phyloP scores from a whole-genome alignment of 192 early-diverging fungal genomes.

The Oehlia diaphana region DNA sequence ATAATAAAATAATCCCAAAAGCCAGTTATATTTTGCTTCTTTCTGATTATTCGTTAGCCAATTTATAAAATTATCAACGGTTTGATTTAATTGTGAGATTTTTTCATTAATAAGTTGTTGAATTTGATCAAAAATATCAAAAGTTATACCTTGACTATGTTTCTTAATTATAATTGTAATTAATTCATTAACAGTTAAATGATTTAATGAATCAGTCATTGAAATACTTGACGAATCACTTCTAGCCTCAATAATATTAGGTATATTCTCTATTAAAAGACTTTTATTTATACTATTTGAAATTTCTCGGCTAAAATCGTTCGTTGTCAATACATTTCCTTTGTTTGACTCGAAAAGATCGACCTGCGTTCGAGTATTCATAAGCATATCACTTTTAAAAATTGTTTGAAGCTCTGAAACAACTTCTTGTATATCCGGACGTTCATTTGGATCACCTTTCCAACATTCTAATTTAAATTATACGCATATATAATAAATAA shows the following conservation, averaged over 20 bases:
- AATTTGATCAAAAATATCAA: not conserved
- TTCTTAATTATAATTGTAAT: not conserved
- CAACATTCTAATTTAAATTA: not conserved
- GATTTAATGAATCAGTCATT: not conserved
- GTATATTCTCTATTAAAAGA: not conserved
- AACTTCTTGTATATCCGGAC: not conserved
- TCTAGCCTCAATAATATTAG: not conserved
- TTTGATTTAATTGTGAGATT: not conserved
- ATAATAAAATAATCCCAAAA: not conserved
- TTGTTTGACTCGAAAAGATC: not conserved
- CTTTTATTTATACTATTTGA: not conserved
- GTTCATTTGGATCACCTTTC: not conserved
- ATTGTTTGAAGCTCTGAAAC: not conserved
- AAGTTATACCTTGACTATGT: not conserved
- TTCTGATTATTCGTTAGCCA: not conserved
- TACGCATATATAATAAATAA: no score
- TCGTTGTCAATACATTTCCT: not conserved
- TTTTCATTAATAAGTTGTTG: not conserved
- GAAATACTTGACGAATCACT: not conserved
- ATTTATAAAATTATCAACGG: not conserved
- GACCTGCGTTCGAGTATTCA: no score
- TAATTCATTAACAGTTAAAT: not conserved
- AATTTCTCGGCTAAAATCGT: not conserved
- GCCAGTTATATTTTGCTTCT: not conserved
- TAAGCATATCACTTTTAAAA: not conserved